Evolutionary conservation across 257 asterid species (phyloP).

Genomic region (Eustoma russellianum): DNA sequence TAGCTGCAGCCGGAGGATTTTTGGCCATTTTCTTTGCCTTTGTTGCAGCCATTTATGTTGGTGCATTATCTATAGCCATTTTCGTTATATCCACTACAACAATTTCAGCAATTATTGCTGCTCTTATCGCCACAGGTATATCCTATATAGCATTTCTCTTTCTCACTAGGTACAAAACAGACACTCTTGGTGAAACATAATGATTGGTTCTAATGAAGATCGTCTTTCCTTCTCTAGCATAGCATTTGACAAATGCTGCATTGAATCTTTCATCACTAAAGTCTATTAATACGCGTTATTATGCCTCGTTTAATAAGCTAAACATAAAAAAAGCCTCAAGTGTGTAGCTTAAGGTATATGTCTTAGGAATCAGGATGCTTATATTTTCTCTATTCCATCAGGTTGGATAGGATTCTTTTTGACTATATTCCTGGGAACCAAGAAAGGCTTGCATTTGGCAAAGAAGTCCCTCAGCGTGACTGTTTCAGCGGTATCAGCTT

Average conservation of each 20-base stretch:
- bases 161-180: not conserved
- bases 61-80: slow-evolving; percentile 48
- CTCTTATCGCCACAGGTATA: slow-evolving; percentile 56
- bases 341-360: no score
- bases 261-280: no score
- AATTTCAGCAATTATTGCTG: slow-evolving; percentile 43
- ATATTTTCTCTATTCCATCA: slow-evolving; percentile 17
- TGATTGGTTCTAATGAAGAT: no score
- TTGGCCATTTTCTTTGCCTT: slow-evolving; percentile 71
- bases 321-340: no score
- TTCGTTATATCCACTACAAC: slow-evolving; percentile 52
- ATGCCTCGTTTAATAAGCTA: no score
- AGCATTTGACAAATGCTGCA: no score
- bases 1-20: slow-evolving; percentile 90
- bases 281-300: no score
- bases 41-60: slow-evolving; percentile 55
- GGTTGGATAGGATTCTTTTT: slow-evolving; percentile 83
- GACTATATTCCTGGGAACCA: slow-evolving; percentile 43
- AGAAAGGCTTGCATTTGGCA: slow-evolving; percentile 40
- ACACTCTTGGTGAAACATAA: no score
- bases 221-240: no score
- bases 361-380: no score
- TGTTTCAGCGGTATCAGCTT: slow-evolving; percentile 54
- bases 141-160: slow-evolving; percentile 3
- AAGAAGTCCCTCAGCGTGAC: slow-evolving; percentile 45